A percentile compares a stretch with the other conserved stretches of the same genome.
Conservation (phyloP, 2,329 filamentous ascomycete genomes). For the Lomentospora prolificans region DNA sequence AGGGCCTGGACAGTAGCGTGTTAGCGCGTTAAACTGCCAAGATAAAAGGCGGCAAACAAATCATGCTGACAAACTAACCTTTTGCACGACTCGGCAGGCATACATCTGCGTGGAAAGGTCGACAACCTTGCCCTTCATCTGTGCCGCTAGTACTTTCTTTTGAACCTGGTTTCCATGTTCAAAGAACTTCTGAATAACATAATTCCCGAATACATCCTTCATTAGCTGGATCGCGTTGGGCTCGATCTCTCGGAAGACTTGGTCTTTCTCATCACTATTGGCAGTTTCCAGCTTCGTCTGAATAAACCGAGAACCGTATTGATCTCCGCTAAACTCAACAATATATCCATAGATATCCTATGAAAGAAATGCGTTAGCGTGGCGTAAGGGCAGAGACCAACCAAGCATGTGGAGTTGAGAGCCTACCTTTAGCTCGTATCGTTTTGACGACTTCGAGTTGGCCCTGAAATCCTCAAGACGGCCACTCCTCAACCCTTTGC, state of each 20-base stretch:
- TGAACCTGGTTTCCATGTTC: slow-evolving; percentile 91
- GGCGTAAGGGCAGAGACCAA: too few relatives aligned
- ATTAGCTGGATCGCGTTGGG: slow-evolving; percentile 79
- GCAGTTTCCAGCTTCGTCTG: slow-evolving; percentile 86
- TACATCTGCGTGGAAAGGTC: slow-evolving; percentile 81
- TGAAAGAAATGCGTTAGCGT: too few relatives aligned
- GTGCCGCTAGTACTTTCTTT: slow-evolving; percentile 74
- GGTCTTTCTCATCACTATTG: slow-evolving; percentile 92
- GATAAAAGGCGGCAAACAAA: not conserved
- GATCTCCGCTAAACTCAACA: slow-evolving; percentile 91
- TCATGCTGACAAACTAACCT: slow-evolving; percentile 40
- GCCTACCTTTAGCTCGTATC: slow-evolving; percentile 67
- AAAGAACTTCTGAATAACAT: slow-evolving; percentile 96
- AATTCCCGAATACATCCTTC: slow-evolving; percentile 96
- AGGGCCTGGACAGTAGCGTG: slow-evolving; percentile 52
- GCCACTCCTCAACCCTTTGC: slow-evolving; percentile 50
- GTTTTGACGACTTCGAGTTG: slow-evolving; percentile 60
- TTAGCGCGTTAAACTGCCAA: slow-evolving; percentile 6
- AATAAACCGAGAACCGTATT: slow-evolving; percentile 91
- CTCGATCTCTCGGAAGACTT: slow-evolving; percentile 78
- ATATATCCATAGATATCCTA: slow-evolving; percentile 77
- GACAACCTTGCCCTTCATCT: slow-evolving; percentile 79
- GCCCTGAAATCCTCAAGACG: slow-evolving; percentile 72
- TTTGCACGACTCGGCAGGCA: slow-evolving; percentile 91
- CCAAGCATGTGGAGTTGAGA: not conserved